Percentiles rank a stretch among this genome's conserved stretches.
phyloP scores from a whole-genome alignment of 2,329 filamentous ascomycete genomes.

The Capronia coronata region DNA sequence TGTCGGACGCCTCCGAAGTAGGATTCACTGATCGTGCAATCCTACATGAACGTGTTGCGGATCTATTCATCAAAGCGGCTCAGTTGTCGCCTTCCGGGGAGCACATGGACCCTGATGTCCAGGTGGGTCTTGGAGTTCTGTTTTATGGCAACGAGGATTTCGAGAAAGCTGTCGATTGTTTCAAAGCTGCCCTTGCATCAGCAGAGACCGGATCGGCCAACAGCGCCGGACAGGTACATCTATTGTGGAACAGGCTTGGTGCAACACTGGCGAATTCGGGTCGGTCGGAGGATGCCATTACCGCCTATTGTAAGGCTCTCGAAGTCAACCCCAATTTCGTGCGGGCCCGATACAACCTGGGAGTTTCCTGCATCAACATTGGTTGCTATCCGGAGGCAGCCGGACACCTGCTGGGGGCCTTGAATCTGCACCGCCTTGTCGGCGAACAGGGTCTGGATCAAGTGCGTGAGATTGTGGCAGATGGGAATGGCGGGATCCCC shows the following conservation, averaged over 20 bases:
- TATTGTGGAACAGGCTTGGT: constrained; percentile 94
- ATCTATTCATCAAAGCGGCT: constrained; percentile 84
- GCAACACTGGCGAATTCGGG: constrained; percentile 94
- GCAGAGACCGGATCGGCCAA: constrained; percentile 80
- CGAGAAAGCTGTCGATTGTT: constrained; percentile 97
- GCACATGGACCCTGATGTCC: constrained; percentile 97
- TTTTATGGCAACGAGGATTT: constrained; percentile 98
- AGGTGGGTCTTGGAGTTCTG: constrained; percentile 90
- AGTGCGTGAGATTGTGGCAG: constrained; percentile 71
- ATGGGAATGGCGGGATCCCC: constrained; percentile 46
- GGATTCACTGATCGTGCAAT: constrained; percentile 90
- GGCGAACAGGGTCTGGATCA: constrained; percentile 77
- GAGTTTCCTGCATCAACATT: constrained; percentile 95
- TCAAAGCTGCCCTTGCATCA: constrained; percentile 79
- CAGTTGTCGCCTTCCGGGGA: constrained; percentile 86
- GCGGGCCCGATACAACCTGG: constrained; percentile 90
- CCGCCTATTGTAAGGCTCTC: constrained; percentile 89
- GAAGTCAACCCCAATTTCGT: constrained; percentile 93
- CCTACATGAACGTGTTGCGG: constrained; percentile 83
- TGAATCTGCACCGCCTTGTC: constrained; percentile 92
- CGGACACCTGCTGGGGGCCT: constrained; percentile 80
- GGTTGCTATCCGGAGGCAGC: constrained; percentile 91
- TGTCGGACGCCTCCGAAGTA: constrained; percentile 68
- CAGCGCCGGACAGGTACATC: constrained; percentile 76
- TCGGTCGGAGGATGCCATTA: constrained; percentile 89